Evolutionary conservation across 352 stramenopile genomes (phyloP).

Genomic region (Globisporangium cystogenes): DNA sequence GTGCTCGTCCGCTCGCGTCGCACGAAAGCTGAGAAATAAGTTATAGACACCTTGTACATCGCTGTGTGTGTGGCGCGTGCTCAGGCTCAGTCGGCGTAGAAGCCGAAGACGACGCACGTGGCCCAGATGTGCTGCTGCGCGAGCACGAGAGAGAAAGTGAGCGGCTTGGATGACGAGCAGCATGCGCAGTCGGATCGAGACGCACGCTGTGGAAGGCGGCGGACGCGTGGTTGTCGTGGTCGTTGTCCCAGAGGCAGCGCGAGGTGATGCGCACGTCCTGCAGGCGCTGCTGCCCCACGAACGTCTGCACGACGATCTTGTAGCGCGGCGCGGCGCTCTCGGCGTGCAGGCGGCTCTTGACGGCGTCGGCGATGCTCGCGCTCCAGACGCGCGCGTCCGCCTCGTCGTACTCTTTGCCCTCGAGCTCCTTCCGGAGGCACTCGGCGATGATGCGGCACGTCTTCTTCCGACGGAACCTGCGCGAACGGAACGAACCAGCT

Average conservation of each 20-base stretch:
- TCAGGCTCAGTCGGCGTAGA: slow-evolving; percentile 79
- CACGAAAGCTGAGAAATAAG: slow-evolving; percentile 31
- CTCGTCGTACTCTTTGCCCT: slow-evolving; percentile 74
- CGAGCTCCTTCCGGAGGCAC: slow-evolving; percentile 57
- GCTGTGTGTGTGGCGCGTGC: too few relatives aligned
- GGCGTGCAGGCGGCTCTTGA: slow-evolving; percentile 52
- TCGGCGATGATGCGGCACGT: slow-evolving; percentile 70
- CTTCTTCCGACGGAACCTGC: slow-evolving; percentile 68
- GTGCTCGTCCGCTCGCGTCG: too few relatives aligned
- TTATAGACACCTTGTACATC: slow-evolving; percentile 35
- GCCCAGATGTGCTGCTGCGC: slow-evolving; percentile 82
- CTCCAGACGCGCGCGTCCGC: slow-evolving; percentile 63
- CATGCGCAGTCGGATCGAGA: too few relatives aligned
- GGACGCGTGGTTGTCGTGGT: slow-evolving; percentile 92
- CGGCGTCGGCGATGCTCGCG: slow-evolving; percentile 53
- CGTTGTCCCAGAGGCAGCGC: slow-evolving; percentile 92
- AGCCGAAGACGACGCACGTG: slow-evolving; percentile 86
- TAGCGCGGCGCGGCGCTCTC: slow-evolving; percentile 85
- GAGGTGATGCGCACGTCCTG: slow-evolving; percentile 92
- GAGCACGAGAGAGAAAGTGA: not conserved
- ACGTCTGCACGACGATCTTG: slow-evolving; percentile 94
- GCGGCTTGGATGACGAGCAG: too few relatives aligned
- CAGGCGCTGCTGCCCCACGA: slow-evolving; percentile 91
- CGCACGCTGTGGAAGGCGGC: slow-evolving; percentile 84
- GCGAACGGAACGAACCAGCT: too few relatives aligned